Base-by-base conservation (phyloP, 169 alveolate species). In the Plasmodium billcollinsi region DNA sequence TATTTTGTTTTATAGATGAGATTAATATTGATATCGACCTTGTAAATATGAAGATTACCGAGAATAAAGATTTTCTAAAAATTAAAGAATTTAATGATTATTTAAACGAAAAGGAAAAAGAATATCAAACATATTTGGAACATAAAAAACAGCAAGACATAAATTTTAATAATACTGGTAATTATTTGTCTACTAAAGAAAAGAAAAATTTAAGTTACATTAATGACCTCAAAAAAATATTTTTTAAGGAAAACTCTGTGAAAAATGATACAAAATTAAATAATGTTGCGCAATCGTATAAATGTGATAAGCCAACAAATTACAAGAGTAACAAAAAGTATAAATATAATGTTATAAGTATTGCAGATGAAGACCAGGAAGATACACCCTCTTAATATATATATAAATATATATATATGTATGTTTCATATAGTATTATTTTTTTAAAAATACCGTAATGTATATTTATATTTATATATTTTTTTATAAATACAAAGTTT, bases 31-130 rank as follows among this genome's bases (percentile, higher is more conserved):
- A 80, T 59, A 67, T 80, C 56, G 90, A 80, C 15, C 29, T 80
- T 21, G 73, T 52, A 24, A 80, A 67, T 12, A 54, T 67, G 78
- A 66, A 80, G 45, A 80, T 80, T 52, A 80, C 43, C 15, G 90
- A 80, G 62, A 69, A 69, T 50, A 56, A 26, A 43, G 90, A 80
- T 43, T 62, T 29, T 47, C 21, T 4, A 45, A 80, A 80, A 24
- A 80, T 80, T 1, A 39, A 80, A 33, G 73, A 80, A 71, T 80
- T 80, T 61, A 80, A 69, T 80, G 90, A 80, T 15, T 80, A 67
- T 62, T 61, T 80, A n/a, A 80, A 80, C 21, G 83, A 69, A 21
- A 58, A 62, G 1, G 83, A 80, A 80, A 69, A 67, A n/a, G 73
- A 67, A 1, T 80, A 80, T 62, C 39, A 52, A 61, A 43, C 49